These are phyloP conservation scores for Fraxinus velutina DNA, from an alignment of 305 asterid genomes.

Conservation along the genomic window DNA sequence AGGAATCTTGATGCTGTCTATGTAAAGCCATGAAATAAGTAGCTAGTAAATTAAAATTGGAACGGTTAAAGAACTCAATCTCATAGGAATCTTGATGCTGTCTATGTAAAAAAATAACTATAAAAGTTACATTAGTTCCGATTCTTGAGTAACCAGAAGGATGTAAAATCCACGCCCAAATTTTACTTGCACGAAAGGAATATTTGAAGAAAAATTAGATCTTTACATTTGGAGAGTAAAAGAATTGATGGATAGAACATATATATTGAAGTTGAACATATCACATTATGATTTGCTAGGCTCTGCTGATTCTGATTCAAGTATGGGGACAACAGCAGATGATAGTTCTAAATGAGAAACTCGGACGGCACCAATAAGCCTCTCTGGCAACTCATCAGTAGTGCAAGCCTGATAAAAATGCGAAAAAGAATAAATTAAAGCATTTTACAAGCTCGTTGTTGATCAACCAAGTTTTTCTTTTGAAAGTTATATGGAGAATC, in stretches of 20 bases:
- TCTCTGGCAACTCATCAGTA: constrained; percentile 88
- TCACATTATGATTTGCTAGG: constrained; percentile 19
- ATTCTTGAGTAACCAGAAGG: neutral
- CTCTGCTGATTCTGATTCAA: constrained; percentile 56
- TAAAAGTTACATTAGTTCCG: neutral
- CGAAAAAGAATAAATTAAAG: constrained; percentile 14
- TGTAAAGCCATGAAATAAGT: neutral
- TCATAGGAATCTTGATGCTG: neutral
- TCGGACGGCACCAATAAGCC: constrained; percentile 82
- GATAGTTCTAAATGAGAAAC: constrained; percentile 78
- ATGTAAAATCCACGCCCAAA: neutral
- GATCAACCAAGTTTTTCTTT: neutral
- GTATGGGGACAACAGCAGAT: constrained; percentile 72
- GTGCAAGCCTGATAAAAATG: constrained; percentile 54
- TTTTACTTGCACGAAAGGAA: neutral
- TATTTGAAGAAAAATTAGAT: neutral
- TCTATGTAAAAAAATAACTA: neutral
- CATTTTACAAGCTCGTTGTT: neutral
- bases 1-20: no score
- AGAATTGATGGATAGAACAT: constrained; percentile 35
- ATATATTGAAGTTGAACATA: constrained; percentile 22
- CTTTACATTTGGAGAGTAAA: constrained; percentile 15
- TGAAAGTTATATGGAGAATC: neutral
- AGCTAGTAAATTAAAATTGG: neutral
- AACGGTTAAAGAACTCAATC: neutral